phyloP scores from a whole-genome alignment of 2,329 filamentous ascomycete species.

The Colletotrichum sp. region DNA sequence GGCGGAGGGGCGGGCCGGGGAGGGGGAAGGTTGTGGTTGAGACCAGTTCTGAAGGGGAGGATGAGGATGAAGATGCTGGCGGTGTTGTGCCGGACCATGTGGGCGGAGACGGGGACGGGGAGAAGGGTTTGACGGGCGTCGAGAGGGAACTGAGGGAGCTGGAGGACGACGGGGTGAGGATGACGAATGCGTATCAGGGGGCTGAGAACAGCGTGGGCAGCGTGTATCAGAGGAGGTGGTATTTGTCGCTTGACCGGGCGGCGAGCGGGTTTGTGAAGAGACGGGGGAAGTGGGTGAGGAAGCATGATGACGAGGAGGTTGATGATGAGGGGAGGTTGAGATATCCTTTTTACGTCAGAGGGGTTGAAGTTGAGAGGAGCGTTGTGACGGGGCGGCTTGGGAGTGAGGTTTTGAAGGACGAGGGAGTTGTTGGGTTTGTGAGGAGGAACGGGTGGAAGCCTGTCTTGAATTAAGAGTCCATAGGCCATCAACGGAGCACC shows the following conservation, averaged over 20 bases:
- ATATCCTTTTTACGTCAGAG: slow-evolving; percentile 67
- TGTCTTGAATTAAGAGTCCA: slow-evolving; percentile 38
- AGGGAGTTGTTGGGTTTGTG: slow-evolving; percentile 61
- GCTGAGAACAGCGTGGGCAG: slow-evolving; percentile 70
- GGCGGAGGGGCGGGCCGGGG: neutral
- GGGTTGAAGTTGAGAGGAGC: slow-evolving; percentile 67
- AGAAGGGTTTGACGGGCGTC: slow-evolving; percentile 34
- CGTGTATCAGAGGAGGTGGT: slow-evolving; percentile 72
- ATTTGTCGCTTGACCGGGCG: slow-evolving; percentile 63
- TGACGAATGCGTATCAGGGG: slow-evolving; percentile 69
- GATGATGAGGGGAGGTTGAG: slow-evolving; percentile 31
- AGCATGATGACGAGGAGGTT: neutral
- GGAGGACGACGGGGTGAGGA: slow-evolving; percentile 58
- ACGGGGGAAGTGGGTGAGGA: neutral
- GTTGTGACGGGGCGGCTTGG: slow-evolving; percentile 67
- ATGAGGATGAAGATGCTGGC: slow-evolving; percentile 28
- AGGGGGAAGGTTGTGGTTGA: neutral
- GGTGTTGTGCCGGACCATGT: slow-evolving; percentile 20
- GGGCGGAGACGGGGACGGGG: slow-evolving; percentile 5
- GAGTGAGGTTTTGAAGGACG: slow-evolving; percentile 64
- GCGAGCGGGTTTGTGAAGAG: slow-evolving; percentile 59
- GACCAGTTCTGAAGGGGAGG: slow-evolving; percentile 11
- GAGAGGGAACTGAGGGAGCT: slow-evolving; percentile 48
- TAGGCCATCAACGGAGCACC: neutral
- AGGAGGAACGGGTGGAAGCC: slow-evolving; percentile 65